Evolutionary conservation across 139 green algal species (phyloP).

Genomic region (Zygnema circumcarinatum): DNA sequence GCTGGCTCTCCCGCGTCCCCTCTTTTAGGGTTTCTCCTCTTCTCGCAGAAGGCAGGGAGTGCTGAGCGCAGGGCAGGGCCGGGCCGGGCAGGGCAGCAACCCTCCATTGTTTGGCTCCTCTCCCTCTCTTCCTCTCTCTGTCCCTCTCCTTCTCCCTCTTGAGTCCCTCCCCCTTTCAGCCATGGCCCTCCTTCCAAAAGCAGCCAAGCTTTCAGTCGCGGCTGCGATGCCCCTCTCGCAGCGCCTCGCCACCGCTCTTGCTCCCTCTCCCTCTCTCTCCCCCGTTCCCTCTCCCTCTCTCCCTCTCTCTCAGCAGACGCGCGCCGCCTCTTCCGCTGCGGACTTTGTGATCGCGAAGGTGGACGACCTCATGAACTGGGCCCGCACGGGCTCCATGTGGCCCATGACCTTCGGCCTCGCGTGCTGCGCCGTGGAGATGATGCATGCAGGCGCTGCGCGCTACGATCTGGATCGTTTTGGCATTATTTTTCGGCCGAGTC

Average conservation of each 20-base stretch:
- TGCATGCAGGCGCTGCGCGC: slow-evolving; percentile 79
- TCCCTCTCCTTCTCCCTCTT: not conserved
- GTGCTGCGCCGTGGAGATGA: slow-evolving; percentile 98
- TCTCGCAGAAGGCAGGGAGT: too few relatives aligned
- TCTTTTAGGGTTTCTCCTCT: too few relatives aligned
- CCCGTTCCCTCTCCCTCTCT: too few relatives aligned
- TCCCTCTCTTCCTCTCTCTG: not conserved
- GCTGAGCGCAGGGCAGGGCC: too few relatives aligned
- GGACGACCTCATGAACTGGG: slow-evolving; percentile 90
- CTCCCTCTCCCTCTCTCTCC: too few relatives aligned
- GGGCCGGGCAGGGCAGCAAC: too few relatives aligned
- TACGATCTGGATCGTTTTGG: slow-evolving; percentile 91
- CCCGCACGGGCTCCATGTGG: slow-evolving; percentile 86
- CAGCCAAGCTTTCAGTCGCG: too few relatives aligned
- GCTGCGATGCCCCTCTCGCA: too few relatives aligned
- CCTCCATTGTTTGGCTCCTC: not conserved
- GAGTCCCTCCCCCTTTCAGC: not conserved
- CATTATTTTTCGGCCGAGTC: slow-evolving; percentile 95
- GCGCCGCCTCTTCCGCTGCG: not conserved
- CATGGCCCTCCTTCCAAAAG: not conserved
- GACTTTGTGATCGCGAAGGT: slow-evolving; percentile 70
- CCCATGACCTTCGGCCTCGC: slow-evolving; percentile 97
- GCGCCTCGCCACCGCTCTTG: too few relatives aligned
- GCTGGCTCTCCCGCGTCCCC: too few relatives aligned
- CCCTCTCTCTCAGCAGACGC: too few relatives aligned